Evolutionary conservation across 805 yeast species (phyloP).

Genomic region (Clavispora fructus): DNA sequence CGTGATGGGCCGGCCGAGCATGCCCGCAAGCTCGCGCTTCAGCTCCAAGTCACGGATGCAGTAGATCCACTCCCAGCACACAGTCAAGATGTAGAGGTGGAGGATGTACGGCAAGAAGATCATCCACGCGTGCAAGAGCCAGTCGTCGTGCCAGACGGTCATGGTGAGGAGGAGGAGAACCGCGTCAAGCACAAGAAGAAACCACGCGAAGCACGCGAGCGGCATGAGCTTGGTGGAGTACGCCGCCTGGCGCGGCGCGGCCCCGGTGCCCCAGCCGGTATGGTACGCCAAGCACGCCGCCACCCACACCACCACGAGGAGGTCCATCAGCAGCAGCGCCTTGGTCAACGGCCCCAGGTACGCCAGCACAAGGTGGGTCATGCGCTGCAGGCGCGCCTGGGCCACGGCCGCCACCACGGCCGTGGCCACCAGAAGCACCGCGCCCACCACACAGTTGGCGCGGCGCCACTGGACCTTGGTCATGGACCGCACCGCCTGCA

Average conservation of each 20-base stretch:
- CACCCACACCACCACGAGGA: conserved; percentile 24
- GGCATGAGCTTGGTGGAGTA: conserved; percentile 44
- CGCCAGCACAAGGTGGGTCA: background rate
- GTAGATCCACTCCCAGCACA: conserved; percentile 65
- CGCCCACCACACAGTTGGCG: conserved; percentile 20
- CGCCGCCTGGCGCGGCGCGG: conserved; percentile 35
- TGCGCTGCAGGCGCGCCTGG: conserved; percentile 1
- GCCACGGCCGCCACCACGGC: conserved; percentile 8
- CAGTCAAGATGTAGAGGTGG: conserved; percentile 45
- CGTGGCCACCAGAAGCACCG: conserved; percentile 10
- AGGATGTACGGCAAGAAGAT: conserved; percentile 38
- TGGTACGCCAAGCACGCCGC: conserved; percentile 33
- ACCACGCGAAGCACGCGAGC: conserved; percentile 41
- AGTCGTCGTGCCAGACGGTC: conserved; percentile 22
- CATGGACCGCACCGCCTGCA: conserved; percentile 39
- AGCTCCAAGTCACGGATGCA: conserved; percentile 48
- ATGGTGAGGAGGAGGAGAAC: conserved; percentile 20
- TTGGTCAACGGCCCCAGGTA: conserved; percentile 21
- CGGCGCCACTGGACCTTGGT: conserved; percentile 20
- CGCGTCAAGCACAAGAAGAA: conserved; percentile 36
- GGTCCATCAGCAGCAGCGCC: conserved; percentile 2
- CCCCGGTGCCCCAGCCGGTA: conserved; percentile 27
- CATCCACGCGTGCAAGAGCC: conserved; percentile 48
- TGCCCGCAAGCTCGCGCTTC: conserved; percentile 47
- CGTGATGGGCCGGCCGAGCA: conserved; percentile 56